Conservation (phyloP, 2,329 filamentous ascomycete genomes). For the Septoria petroselini region DNA sequence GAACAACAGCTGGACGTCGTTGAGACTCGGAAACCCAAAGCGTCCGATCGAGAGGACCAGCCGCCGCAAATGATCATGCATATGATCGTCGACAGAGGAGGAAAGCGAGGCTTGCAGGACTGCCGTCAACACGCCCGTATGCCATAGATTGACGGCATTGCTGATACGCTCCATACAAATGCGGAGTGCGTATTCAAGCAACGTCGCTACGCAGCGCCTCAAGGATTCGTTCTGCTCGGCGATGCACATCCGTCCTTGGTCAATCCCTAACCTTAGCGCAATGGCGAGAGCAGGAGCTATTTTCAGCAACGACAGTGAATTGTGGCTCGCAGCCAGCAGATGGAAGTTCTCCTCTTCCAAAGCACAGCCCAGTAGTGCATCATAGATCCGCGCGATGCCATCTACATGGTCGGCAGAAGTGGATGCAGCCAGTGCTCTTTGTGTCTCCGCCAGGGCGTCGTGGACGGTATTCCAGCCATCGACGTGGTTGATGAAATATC, state of each 20-base stretch:
- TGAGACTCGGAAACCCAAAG: conserved; percentile 74
- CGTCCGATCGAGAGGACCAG: conserved; percentile 60
- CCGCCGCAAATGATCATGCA: conserved; percentile 1
- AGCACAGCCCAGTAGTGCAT: conserved; percentile 15
- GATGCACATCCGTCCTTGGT: too few species aligned
- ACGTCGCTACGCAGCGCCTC: not conserved
- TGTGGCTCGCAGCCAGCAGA: too few species aligned
- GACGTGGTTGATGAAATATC: conserved; percentile 77
- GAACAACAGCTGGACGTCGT: conserved; percentile 77
- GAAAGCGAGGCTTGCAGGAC: conserved; percentile 6
- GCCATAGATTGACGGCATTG: conserved; percentile 23
- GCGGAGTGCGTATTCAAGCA: not conserved
- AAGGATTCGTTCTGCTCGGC: not conserved
- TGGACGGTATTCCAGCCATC: conserved; percentile 76
- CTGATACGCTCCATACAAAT: not conserved
- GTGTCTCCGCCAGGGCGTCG: conserved; percentile 61
- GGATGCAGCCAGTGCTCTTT: not conserved
- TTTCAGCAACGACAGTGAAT: not conserved
- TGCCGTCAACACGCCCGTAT: conserved; percentile 23
- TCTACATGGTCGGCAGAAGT: not conserved
- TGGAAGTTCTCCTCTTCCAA: too few species aligned
- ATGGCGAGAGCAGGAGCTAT: too few species aligned
- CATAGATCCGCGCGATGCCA: conserved; percentile 13
- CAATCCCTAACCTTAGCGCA: too few species aligned
- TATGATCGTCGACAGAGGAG: conserved; percentile 3